phyloP scores from a whole-genome alignment of 2,329 filamentous ascomycete species.

The Penicillium sp. region DNA sequence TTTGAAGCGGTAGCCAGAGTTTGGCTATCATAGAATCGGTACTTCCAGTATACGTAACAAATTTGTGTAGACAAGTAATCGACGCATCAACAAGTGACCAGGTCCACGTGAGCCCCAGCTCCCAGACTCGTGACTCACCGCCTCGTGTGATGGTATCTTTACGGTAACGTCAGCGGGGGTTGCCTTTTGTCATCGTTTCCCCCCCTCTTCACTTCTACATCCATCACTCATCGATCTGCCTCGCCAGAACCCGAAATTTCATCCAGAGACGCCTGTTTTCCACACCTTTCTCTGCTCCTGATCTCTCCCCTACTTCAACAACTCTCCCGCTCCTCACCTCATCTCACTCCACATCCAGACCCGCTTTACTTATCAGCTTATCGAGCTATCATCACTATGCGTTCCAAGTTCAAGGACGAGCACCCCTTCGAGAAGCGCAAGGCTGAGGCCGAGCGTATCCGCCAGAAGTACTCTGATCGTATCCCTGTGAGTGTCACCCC shows the following conservation, averaged over 20 bases:
- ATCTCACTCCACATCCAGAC: slow-evolving; percentile 20
- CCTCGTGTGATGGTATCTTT: slow-evolving; percentile 27
- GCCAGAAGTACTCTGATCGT: slow-evolving; percentile 97
- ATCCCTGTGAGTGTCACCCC: slow-evolving; percentile 75
- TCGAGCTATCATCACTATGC: slow-evolving; percentile 64
- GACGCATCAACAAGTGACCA: slow-evolving; percentile 9
- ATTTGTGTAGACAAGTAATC: neutral
- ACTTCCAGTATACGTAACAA: neutral
- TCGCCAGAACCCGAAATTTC: slow-evolving; percentile 12
- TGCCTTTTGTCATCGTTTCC: slow-evolving; percentile 32
- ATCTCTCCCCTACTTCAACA: slow-evolving; percentile 19
- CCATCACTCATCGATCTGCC: slow-evolving; percentile 30
- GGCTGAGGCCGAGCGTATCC: slow-evolving; percentile 98
- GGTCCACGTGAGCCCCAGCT: slow-evolving; percentile 14
- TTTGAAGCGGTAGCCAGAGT: neutral
- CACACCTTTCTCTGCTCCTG: slow-evolving; percentile 18
- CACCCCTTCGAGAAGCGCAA: slow-evolving; percentile 99
- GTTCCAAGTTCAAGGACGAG: slow-evolving; percentile 99
- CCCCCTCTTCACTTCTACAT: slow-evolving; percentile 22
- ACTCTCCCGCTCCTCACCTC: slow-evolving; percentile 10
- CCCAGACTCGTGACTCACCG: slow-evolving; percentile 23
- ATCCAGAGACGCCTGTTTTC: slow-evolving; percentile 14
- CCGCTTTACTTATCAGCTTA: slow-evolving; percentile 32
- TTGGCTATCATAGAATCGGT: neutral
- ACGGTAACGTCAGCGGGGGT: slow-evolving; percentile 32